phyloP scores from a whole-genome alignment of 257 asterid species.

The Solanum tacnaense region DNA sequence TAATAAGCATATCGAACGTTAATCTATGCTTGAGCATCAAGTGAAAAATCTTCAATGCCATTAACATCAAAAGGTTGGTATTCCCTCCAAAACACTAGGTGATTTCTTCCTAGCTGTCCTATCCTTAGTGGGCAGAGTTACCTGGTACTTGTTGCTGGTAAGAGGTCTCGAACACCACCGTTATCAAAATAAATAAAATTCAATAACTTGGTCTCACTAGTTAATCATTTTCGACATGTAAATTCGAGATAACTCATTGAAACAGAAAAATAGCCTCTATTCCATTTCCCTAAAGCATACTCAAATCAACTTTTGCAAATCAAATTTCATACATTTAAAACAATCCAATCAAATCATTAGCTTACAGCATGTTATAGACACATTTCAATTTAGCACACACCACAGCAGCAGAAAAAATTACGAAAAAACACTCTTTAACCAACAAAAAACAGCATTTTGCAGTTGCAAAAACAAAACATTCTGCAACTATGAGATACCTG shows the following conservation, averaged over 20 bases:
- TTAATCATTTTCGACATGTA: slow-evolving; percentile 22
- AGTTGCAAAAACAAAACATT: not conserved
- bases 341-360: slow-evolving; percentile 31
- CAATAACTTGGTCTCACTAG: not conserved
- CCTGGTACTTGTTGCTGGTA: not conserved
- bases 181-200: too few species aligned
- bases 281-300: slow-evolving; percentile 47
- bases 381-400: not conserved
- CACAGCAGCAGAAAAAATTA: not conserved
- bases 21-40: slow-evolving; percentile 77
- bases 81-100: too few species aligned
- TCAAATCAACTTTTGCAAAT: slow-evolving; percentile 54
- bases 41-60: slow-evolving; percentile 13
- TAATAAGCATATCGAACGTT: slow-evolving; percentile 49
- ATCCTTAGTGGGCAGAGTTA: not conserved
- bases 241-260: slow-evolving; percentile 65
- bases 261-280: slow-evolving; percentile 60
- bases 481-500: not conserved
- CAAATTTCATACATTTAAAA: slow-evolving; percentile 11
- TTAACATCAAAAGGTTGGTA: slow-evolving; percentile 55
- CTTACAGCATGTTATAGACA: not conserved
- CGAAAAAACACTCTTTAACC: not conserved
- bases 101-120: slow-evolving; percentile 1
- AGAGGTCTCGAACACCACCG: not conserved
- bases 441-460: not conserved